phyloP scores from a whole-genome alignment of 176 grass and related monocot genomes.

The Miscanthus lutarioriparius region DNA sequence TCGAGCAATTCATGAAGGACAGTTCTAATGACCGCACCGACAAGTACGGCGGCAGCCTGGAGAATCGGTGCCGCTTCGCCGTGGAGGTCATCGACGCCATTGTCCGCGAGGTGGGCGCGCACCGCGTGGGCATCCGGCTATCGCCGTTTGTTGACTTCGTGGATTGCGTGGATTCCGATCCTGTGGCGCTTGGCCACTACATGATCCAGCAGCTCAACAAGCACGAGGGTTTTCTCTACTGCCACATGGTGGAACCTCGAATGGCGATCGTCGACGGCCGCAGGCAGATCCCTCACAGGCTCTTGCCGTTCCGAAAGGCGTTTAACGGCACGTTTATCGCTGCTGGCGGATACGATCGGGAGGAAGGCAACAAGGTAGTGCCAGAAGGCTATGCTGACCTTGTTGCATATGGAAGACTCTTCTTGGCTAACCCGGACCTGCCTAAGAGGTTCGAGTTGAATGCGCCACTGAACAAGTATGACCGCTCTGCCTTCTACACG shows the following conservation, averaged over 20 bases:
- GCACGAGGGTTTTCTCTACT: conserved; percentile 1
- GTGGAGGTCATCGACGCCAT: conserved; percentile 39
- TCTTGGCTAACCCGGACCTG: conserved; percentile 41
- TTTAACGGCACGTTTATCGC: conserved; percentile 38
- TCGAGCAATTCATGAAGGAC: conserved; percentile 56
- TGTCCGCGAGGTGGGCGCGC: not conserved
- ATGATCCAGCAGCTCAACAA: conserved; percentile 33
- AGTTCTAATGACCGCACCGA: conserved; percentile 36
- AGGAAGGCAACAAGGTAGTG: conserved; percentile 37
- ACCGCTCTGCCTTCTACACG: conserved; percentile 31
- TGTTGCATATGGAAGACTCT: conserved; percentile 26
- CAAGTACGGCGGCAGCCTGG: conserved; percentile 28
- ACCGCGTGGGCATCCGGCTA: conserved; percentile 19
- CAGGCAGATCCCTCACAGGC: not conserved
- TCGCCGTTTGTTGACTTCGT: conserved; percentile 8
- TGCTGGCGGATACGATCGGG: not conserved
- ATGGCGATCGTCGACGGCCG: conserved; percentile 22
- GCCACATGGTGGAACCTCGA: conserved; percentile 42
- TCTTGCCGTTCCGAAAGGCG: not conserved
- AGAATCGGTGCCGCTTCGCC: conserved; percentile 40
- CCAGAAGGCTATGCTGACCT: conserved; percentile 24
- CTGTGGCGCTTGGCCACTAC: not conserved
- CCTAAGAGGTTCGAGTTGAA: conserved; percentile 14
- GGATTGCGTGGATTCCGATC: conserved; percentile 31
- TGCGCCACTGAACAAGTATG: not conserved